Conservation (phyloP, 305 asterid genomes). For the Fraxinus xanthoxyloides region DNA sequence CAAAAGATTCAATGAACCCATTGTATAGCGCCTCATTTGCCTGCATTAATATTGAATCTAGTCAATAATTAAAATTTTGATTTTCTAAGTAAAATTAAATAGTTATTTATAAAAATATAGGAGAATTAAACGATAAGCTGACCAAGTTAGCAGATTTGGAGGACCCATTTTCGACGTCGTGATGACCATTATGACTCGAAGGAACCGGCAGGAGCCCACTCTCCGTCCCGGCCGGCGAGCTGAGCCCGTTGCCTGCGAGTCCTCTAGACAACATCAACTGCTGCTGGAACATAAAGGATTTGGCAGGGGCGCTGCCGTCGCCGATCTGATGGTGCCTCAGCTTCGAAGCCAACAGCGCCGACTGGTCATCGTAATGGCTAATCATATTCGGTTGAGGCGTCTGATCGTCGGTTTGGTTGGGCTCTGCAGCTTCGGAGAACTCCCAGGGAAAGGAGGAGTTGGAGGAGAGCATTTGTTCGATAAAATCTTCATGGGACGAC, state of each 20-base stretch:
- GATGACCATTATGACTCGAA: conserved; percentile 33
- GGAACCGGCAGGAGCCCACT: conserved; percentile 32
- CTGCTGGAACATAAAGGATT: conserved; percentile 61
- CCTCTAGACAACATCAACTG: conserved; percentile 47
- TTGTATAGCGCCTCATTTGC: conserved; percentile 60
- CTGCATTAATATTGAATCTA: conserved; percentile 35
- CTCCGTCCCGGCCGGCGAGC: conserved; percentile 23
- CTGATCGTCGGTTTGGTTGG: conserved; percentile 43
- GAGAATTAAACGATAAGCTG: conserved; percentile 16
- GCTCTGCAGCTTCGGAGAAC: conserved; percentile 21
- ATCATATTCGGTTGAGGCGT: conserved; percentile 27
- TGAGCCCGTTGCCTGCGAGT: conserved; percentile 31
- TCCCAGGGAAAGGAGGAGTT: conserved; percentile 39
- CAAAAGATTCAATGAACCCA: conserved; percentile 70
- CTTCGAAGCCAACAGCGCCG: conserved; percentile 50
- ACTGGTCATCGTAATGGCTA: conserved; percentile 36
- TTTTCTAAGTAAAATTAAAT: neutral
- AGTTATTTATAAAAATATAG: neutral
- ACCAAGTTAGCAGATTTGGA: conserved; percentile 49
- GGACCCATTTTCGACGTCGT: conserved; percentile 36
- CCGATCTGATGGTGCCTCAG: conserved; percentile 71
- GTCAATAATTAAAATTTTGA: neutral
- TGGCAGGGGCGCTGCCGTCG: conserved; percentile 38
- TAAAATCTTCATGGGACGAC: conserved; percentile 42
- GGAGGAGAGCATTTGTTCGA: conserved; percentile 45